Conservation (phyloP, 2,329 filamentous ascomycete species). For the Zasmidium angulare region DNA sequence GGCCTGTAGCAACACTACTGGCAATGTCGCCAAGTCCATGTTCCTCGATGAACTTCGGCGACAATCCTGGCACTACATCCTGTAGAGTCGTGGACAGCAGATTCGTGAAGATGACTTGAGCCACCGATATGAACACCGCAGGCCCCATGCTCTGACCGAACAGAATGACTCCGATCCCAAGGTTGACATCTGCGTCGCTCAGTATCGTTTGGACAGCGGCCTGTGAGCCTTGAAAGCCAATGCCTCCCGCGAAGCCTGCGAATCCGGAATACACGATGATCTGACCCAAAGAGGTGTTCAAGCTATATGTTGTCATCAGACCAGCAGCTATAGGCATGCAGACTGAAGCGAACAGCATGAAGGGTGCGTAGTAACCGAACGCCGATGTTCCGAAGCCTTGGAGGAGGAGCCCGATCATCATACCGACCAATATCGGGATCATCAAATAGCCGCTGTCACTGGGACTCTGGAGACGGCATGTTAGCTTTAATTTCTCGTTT, state of each 20-base stretch:
- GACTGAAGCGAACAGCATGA: conserved; percentile 35
- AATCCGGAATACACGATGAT: conserved; percentile 33
- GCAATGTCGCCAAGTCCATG: conserved; percentile 23
- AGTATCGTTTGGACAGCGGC: conserved; percentile 34
- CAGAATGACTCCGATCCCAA: conserved; percentile 35
- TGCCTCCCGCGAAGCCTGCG: conserved; percentile 33
- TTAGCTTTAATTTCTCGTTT: neutral
- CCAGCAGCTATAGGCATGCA: conserved; percentile 37
- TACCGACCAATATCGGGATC: conserved; percentile 19
- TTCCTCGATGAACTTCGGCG: conserved; percentile 9
- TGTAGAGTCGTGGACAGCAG: conserved; percentile 16
- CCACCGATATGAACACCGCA: conserved; percentile 19
- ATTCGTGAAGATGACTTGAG: conserved; percentile 24
- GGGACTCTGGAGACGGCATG: conserved; percentile 29
- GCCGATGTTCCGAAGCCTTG: conserved; percentile 13
- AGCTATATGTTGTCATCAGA: conserved; percentile 34
- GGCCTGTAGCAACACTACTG: conserved; percentile 10
- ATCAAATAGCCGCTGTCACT: conserved; percentile 17
- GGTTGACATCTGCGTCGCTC: conserved; percentile 26
- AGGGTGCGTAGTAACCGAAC: conserved; percentile 38
- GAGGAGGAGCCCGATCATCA: conserved; percentile 12
- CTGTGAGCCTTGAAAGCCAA: conserved; percentile 35
- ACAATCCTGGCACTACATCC: conserved; percentile 4
- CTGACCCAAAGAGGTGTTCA: conserved; percentile 24
- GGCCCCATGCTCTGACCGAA: conserved; percentile 31